phyloP scores from a whole-genome alignment of 2,329 filamentous ascomycete species.

The Achaetomium macrosporum region DNA sequence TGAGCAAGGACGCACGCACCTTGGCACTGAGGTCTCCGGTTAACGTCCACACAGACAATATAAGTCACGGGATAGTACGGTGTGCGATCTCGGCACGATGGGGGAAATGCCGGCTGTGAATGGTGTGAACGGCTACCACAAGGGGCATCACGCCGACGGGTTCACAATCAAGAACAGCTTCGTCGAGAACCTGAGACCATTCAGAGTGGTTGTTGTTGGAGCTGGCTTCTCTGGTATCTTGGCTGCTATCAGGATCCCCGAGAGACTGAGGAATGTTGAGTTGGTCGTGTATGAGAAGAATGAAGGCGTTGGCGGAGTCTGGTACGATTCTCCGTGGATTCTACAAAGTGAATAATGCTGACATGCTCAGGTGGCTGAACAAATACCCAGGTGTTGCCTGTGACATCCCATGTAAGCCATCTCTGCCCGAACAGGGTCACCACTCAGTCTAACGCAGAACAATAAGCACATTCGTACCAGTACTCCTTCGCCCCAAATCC shows the following conservation, averaged over 20 bases:
- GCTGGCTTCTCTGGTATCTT: constrained; percentile 32
- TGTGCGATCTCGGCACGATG: not conserved
- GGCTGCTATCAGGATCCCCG: constrained; percentile 32
- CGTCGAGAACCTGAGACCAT: constrained; percentile 30
- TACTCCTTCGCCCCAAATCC: constrained; percentile 52
- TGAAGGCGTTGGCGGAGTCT: constrained; percentile 31
- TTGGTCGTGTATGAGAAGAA: constrained; percentile 34
- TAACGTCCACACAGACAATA: too few species aligned
- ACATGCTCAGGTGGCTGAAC: constrained; percentile 28
- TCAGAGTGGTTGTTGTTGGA: constrained; percentile 32
- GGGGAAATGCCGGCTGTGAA: constrained; percentile 1
- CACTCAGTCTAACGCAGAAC: not conserved
- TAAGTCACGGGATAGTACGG: too few species aligned
- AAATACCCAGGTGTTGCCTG: constrained; percentile 33
- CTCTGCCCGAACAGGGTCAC: not conserved
- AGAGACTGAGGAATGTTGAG: constrained; percentile 31
- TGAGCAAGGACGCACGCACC: too few species aligned
- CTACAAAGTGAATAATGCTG: not conserved
- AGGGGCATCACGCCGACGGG: not conserved
- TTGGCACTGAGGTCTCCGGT: too few species aligned
- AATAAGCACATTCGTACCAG: constrained; percentile 47
- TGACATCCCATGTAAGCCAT: constrained; percentile 33
- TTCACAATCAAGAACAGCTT: constrained; percentile 27
- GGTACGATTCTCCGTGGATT: too few species aligned
- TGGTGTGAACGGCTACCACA: constrained; percentile 4